Percentiles rank a stretch among this genome's conserved stretches.
phyloP scores from a whole-genome alignment of 148 eudicot genomes.

The Fallopia convolvulus region DNA sequence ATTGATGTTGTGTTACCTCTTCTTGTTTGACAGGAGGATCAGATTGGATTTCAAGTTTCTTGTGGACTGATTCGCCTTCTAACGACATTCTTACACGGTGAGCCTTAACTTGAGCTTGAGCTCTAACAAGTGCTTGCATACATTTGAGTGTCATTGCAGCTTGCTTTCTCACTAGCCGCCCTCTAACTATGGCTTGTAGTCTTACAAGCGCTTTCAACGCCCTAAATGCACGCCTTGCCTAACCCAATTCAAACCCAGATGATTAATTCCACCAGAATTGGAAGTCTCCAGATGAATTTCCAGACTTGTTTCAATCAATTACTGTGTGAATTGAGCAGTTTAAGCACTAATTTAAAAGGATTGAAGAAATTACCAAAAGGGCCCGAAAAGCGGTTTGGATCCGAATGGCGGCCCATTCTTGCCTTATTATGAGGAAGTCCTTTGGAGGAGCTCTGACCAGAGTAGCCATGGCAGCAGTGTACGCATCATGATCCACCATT shows the following conservation, averaged over 20 bases:
- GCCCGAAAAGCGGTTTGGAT: constrained; percentile 85
- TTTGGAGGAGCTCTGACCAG: constrained; percentile 66
- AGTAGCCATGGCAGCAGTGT: constrained; percentile 76
- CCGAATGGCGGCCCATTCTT: constrained; percentile 87
- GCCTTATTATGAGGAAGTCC: constrained; percentile 54
- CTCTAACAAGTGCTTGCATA: constrained; percentile 91
- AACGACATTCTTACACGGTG: constrained; percentile 29
- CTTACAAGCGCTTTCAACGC: constrained; percentile 77
- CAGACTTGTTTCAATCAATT: background rate
- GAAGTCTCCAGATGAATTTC: background rate
- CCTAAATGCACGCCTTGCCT: constrained; percentile 79
- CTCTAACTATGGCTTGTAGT: constrained; percentile 81
- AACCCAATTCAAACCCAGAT: background rate
- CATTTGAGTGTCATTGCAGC: constrained; percentile 77
- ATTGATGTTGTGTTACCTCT: constrained; percentile 36
- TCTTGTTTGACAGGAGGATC: constrained; percentile 58
- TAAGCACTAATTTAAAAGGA: background rate
- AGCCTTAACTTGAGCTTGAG: constrained; percentile 66
- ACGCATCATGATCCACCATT: constrained; percentile 24
- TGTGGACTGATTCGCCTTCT: constrained; percentile 21
- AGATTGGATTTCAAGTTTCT: constrained; percentile 16
- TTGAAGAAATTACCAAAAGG: constrained; percentile 44
- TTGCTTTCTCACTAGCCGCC: constrained; percentile 75
- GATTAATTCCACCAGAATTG: background rate
- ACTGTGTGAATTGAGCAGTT: background rate